phyloP scores from a whole-genome alignment of 352 stramenopile genomes.

The Elongisporangium senticosum region DNA sequence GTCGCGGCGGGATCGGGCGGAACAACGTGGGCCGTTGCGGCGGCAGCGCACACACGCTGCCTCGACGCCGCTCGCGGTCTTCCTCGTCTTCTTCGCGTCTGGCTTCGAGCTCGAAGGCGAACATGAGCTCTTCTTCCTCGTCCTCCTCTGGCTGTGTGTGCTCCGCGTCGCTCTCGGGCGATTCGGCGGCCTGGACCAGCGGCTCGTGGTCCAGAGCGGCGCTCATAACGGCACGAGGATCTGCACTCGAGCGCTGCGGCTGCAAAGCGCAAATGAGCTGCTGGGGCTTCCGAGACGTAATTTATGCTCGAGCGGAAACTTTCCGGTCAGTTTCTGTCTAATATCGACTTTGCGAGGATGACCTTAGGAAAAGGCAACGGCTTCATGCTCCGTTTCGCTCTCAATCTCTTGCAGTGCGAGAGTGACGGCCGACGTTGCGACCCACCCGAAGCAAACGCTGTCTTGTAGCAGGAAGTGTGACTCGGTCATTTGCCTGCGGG shows the following conservation, averaged over 20 bases:
- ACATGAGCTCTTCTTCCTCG: slow-evolving; percentile 73
- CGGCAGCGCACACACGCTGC: not conserved
- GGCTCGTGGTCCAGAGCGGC: slow-evolving; percentile 2
- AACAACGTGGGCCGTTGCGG: slow-evolving; percentile 13
- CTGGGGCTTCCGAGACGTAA: not conserved
- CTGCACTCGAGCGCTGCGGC: not conserved
- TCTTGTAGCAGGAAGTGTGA: not conserved
- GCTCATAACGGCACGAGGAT: slow-evolving; percentile 3
- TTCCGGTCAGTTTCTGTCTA: not conserved
- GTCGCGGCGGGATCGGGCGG: slow-evolving; percentile 26
- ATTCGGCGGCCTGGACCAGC: not conserved
- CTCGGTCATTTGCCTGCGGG: not conserved
- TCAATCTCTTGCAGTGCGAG: not conserved
- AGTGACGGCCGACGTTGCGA: not conserved
- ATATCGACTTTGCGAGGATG: not conserved
- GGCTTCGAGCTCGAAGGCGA: slow-evolving; percentile 38
- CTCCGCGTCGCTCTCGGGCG: slow-evolving; percentile 5
- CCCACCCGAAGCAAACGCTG: not conserved
- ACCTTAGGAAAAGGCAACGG: not conserved
- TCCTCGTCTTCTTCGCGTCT: slow-evolving; percentile 4
- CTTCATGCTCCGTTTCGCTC: not conserved
- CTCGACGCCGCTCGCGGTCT: slow-evolving; percentile 1
- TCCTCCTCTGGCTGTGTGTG: slow-evolving; percentile 17
- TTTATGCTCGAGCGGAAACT: not conserved
- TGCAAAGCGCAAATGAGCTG: not conserved